Evolutionary conservation across 805 yeast species (phyloP), one percentile per base, ranked within the genome.

Genomic region (Kodamaea kaohsiungensis): DNA sequence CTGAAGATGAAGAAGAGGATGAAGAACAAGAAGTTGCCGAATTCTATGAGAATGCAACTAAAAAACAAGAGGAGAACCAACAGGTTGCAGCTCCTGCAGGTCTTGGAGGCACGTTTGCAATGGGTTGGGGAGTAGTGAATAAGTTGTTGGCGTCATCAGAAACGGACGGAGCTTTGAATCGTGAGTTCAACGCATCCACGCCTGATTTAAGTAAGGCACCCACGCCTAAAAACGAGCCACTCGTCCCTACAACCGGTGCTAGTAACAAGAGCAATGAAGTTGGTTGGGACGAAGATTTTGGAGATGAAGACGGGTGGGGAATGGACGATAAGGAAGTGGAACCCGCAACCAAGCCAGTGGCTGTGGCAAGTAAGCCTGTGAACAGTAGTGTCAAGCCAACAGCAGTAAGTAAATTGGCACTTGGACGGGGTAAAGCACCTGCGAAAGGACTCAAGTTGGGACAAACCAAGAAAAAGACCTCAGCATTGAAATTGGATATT

Each of bases 41-140:
- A 37, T 76, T 76, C 46, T 70, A 39, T 9, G 54, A 52, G 43
- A 52, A 47, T 7, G 54, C 47, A 8, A 48, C 43, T 9, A 59
- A 63, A 13, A 69, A 66, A 43, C 55, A 60, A 27, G 53, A 48
- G 25, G 56, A 52, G 33, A 47, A 51, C 13, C 46, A 53, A 13
- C 58, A 45, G 6, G 25, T 22, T 22, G 25, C 25, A 19, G 48
- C 46, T 16, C 15, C 52, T 5, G 49, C 59, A 4, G 51, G 61
- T 0, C 55, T 55, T 39, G 60, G 54, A 4, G 53, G 50, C 9
- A 42, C 53, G 3, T 56, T 64, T 18, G 55, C 68, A 1, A 66
- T 73, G 55, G 76, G 77, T 1, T 75, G 79, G 79, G 65, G 61
- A 42, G 63, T 72, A 49, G 70, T 74, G 19, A 72, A 67, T 55